Evolutionary conservation across 2,329 filamentous ascomycete species (phyloP).

Genomic region (Fusarium newnesense): DNA sequence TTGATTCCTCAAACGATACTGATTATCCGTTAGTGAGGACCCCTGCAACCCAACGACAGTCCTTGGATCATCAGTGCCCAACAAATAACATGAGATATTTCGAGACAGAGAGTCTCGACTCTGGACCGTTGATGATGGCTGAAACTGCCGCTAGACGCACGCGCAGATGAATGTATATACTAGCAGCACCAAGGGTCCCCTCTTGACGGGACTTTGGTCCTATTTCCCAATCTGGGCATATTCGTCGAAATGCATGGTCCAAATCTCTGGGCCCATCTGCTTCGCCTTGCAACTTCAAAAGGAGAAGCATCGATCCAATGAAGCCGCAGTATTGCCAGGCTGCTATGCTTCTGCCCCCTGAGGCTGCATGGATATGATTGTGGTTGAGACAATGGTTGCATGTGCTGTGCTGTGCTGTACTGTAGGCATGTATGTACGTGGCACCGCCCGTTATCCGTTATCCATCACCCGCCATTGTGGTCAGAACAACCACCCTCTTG

Average conservation of each 20-base stretch:
- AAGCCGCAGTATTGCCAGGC: constrained; percentile 30
- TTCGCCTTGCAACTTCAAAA: constrained; percentile 27
- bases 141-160: constrained; percentile 24
- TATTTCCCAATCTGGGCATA: constrained; percentile 36
- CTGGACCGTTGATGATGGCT: constrained; percentile 5
- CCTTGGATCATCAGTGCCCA: background rate
- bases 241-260: constrained; percentile 32
- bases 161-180: constrained; percentile 8
- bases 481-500: constrained; percentile 1
- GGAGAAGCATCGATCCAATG: constrained; percentile 12
- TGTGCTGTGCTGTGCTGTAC: background rate
- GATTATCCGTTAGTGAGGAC: background rate
- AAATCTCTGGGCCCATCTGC: constrained; percentile 27
- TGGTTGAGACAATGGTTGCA: constrained; percentile 3
- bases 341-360: constrained; percentile 29
- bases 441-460: constrained; percentile 36
- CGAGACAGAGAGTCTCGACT: constrained; percentile 8
- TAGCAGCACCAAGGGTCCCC: constrained; percentile 30
- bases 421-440: constrained; percentile 20
- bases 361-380: constrained; percentile 13
- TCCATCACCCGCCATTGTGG: constrained; percentile 24
- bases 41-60: background rate
- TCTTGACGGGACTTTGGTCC: constrained; percentile 28
- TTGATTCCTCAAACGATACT: constrained; percentile 3
- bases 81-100: constrained; percentile 9